Evolutionary conservation across 805 yeast species (phyloP), one percentile per base, ranked within the genome.

Genomic region (Candida insectorum): DNA sequence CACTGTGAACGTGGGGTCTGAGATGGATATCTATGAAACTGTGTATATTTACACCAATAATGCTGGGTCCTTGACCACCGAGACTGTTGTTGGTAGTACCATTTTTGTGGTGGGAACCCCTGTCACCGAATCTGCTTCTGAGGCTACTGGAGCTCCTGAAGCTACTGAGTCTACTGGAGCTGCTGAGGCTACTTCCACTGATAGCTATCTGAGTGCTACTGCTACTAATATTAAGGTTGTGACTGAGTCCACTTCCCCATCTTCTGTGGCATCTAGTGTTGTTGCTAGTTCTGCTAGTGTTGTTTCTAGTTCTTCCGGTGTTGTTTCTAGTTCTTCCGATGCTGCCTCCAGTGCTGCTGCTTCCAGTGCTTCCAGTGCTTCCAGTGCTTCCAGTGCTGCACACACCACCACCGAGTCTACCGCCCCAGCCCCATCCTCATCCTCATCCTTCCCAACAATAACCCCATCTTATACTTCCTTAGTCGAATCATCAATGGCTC

Each of bases 1-100:
- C 14, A 54, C 66, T 13, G 55, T 56, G 13, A 56, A 62, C 9
- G 47, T 56, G 6, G 54, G 48, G 5, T 45, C 41, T 16, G 36
- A 48, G n/a, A 60, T 49, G 30, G 49, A 48, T 16, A 38, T 60
- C 16, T 52, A 36, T 31, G 59, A 48, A 18, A 52, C 62, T 4
- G 54, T 37, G 6, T 62, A 61, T 40, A 43, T 60, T 18, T 64
- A 44, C 41, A 58, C 66, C 16, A 47, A 45, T 31, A 32, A 51
- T 11, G 45, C 41, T 16, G 67, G 68, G 2, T 37, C 33, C 5
- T 46, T 54, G 31, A 60, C 69, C 21, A 40, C 44, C 18, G 26
- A 31, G n/a, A 37, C 34, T 27, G 40, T 12, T 5, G 24, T 24
- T 17, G 41, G 44, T 16, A 47, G 49, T 34, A 44, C 50, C 18